phyloP scores from a whole-genome alignment of 805 yeast genomes.

The Suhomyces faveliae region DNA sequence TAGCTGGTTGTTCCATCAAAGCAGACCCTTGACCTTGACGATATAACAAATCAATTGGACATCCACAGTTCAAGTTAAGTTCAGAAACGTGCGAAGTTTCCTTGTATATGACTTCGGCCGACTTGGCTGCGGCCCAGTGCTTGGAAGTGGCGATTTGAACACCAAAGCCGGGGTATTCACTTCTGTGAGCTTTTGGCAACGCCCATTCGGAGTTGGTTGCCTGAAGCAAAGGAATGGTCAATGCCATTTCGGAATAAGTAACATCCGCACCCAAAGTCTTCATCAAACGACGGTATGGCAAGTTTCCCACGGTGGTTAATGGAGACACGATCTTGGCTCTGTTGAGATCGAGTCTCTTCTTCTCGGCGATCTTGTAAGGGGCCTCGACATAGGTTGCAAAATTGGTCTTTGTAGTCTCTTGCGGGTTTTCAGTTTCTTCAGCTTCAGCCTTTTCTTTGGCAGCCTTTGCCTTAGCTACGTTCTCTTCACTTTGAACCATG shows the following conservation, averaged over 20 bases:
- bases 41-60: constrained; percentile 94
- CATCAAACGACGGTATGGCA: constrained; percentile 94
- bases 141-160: constrained; percentile 90
- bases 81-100: constrained; percentile 68
- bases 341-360: constrained; percentile 65
- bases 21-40: constrained; percentile 97
- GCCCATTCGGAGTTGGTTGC: constrained; percentile 98
- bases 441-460: constrained; percentile 28
- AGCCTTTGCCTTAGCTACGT: constrained; percentile 36
- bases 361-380: constrained; percentile 75
- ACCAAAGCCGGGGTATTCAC: constrained; percentile 87
- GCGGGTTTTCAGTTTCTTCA: constrained; percentile 14
- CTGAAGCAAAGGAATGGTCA: constrained; percentile 78
- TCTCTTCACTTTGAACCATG: constrained; percentile 45
- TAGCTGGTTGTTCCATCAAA: constrained; percentile 82
- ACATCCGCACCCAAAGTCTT: constrained; percentile 86
- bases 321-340: constrained; percentile 91
- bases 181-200: constrained; percentile 78
- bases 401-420: constrained; percentile 27
- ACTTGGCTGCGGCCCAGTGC: constrained; percentile 91
- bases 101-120: constrained; percentile 73
- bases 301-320: constrained; percentile 93
- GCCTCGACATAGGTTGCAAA: constrained; percentile 67
- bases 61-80: constrained; percentile 90
- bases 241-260: constrained; percentile 95